These are phyloP conservation scores for Leccinum rimulosum DNA, from an alignment of 768 basidiomycete species.

Conservation along the genomic window DNA sequence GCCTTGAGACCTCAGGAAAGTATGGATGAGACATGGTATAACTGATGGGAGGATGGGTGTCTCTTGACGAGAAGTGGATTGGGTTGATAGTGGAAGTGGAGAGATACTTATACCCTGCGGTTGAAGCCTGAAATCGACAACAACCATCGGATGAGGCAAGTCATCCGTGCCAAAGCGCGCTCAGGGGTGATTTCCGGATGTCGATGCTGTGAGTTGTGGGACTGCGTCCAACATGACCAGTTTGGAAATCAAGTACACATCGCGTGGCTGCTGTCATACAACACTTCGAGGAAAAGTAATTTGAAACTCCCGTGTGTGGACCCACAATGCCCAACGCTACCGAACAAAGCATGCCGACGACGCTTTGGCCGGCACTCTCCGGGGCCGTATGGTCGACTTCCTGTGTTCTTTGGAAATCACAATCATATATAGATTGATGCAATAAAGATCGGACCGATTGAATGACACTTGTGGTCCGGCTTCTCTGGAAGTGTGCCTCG, in stretches of 20 bases:
- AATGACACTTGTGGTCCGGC: neutral
- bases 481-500: neutral
- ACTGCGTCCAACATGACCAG: neutral
- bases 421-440: too few species aligned
- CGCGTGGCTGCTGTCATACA: too few species aligned
- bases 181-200: neutral
- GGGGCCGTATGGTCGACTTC: too few species aligned
- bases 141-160: neutral
- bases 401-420: too few species aligned
- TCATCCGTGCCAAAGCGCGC: slow-evolving; percentile 2
- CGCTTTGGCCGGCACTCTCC: slow-evolving; percentile 1
- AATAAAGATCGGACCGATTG: too few species aligned
- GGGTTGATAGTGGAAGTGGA: neutral
- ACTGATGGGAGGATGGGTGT: neutral
- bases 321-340: neutral
- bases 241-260: neutral
- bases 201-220: neutral
- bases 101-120: neutral
- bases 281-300: too few species aligned
- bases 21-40: neutral
- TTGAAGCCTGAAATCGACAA: neutral
- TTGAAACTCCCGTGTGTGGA: neutral
- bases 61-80: neutral
- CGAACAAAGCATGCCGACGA: slow-evolving; percentile 5
- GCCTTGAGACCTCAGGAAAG: neutral